Base-by-base conservation (phyloP, 306 rosid genomes). In the Begonia loranthoides region DNA sequence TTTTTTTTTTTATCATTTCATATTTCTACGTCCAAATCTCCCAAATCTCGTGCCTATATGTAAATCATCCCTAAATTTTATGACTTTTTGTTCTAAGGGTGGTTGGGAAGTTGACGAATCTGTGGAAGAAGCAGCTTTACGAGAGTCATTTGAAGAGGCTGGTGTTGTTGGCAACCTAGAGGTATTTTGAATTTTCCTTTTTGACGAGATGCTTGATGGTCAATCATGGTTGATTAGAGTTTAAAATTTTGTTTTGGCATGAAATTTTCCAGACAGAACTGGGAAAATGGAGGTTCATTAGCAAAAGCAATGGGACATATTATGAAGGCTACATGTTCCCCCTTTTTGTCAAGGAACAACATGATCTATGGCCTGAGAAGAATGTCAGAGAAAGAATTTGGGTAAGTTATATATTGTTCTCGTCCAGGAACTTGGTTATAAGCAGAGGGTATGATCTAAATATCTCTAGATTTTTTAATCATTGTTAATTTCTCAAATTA, bases 71-170 rank as follows among this genome's bases (percentile, higher is more conserved):
- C 6, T 49, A 44, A 7, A 44, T 44, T 44, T 3, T 14, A 44
- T 11, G 15, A 44, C 14, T 44, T 14, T 44, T 14, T 44, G 0
- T 44, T 14, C 13, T 9, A 11, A 87, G 83, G 99, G 99, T 74
- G 99, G 96, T 47, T 90, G 99, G 99, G 99, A 90, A 51, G 70
- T 90, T 60, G 99, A 90, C 69, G 99, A 90, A 76, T 82, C 99
- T 39, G 41, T 80, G 21, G 93, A 90, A 69, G 88, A 82, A 56
- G 99, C 99, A 59, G 99, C 99, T 66, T 76, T 60, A 9, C 70
- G 99, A 52, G 99, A 90, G 51, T 90, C 96, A 13, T 73, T 82
- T 45, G 99, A 90, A 70, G 99, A 90, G 71, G 99, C 99, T 4
- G 99, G 99, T 5, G 99, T 90, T 22, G 59, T 59, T 10, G 99